phyloP scores from a whole-genome alignment of 768 basidiomycete species.

The Collybia mongolica region DNA sequence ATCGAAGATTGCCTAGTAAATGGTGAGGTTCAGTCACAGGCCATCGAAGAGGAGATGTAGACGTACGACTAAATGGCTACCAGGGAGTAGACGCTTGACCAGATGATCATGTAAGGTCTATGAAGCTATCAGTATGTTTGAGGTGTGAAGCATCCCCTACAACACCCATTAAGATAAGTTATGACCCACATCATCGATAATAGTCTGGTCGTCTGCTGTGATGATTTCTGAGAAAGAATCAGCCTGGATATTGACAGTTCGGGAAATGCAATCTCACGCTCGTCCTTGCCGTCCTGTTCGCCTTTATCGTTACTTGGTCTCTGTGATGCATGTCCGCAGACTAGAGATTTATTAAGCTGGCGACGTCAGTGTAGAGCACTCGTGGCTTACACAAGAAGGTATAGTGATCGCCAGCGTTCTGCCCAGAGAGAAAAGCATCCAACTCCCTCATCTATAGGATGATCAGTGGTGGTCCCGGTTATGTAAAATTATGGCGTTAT shows the following conservation, averaged over 20 bases:
- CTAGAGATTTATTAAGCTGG: neutral
- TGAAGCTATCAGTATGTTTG: neutral
- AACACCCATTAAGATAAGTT: neutral
- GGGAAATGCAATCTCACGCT: neutral
- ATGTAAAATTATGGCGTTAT: neutral
- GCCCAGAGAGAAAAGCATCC: neutral
- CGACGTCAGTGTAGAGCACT: too few species aligned
- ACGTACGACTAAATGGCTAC: conserved; percentile 1
- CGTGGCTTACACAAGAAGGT: neutral
- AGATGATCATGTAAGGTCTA: conserved; percentile 1
- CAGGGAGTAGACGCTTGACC: neutral
- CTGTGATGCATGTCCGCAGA: neutral
- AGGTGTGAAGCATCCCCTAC: too few species aligned
- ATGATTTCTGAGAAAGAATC: neutral
- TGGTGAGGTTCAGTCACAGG: too few species aligned
- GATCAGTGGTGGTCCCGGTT: neutral
- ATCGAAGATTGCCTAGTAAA: neutral
- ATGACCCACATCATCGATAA: neutral
- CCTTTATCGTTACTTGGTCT: neutral
- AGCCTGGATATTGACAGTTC: too few species aligned
- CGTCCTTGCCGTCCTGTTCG: neutral
- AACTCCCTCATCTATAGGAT: neutral
- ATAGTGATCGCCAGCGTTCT: neutral
- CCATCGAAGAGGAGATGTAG: neutral
- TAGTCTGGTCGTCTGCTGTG: too few species aligned